Percentiles rank a stretch among this genome's conserved stretches.
phyloP scores from a whole-genome alignment of 352 stramenopile species.

The Phytophthora hybrid region DNA sequence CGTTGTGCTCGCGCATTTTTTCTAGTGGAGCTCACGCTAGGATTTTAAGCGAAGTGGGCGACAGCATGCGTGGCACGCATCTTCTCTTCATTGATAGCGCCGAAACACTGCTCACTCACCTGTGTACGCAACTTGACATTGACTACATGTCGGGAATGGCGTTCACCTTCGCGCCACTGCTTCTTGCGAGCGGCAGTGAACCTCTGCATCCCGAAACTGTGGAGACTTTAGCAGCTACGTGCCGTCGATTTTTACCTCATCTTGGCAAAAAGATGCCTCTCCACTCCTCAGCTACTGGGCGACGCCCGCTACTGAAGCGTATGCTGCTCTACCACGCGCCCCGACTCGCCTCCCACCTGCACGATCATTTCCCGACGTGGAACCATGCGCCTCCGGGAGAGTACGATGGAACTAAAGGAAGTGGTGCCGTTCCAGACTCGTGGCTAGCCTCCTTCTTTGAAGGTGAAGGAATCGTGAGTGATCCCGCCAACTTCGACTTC shows the following conservation, averaged over 20 bases:
- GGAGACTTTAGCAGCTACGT: slow-evolving; percentile 55
- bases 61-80: slow-evolving; percentile 58
- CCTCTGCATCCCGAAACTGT: slow-evolving; percentile 72
- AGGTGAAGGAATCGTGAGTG: slow-evolving; percentile 42
- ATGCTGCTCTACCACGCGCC: slow-evolving; percentile 83
- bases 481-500: slow-evolving; percentile 54
- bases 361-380: slow-evolving; percentile 79
- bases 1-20: slow-evolving; percentile 72
- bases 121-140: slow-evolving; percentile 70
- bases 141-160: slow-evolving; percentile 64
- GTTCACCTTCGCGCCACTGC: slow-evolving; percentile 62
- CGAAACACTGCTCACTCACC: slow-evolving; percentile 72
- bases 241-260: slow-evolving; percentile 60
- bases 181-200: slow-evolving; percentile 71
- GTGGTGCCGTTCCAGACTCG: slow-evolving; percentile 58
- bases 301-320: slow-evolving; percentile 68
- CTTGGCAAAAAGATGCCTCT: slow-evolving; percentile 47
- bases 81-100: slow-evolving; percentile 82
- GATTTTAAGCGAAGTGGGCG: slow-evolving; percentile 38
- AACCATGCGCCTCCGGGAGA: slow-evolving; percentile 43
- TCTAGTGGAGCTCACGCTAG: slow-evolving; percentile 61
- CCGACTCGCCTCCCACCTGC: slow-evolving; percentile 74
- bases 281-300: slow-evolving; percentile 37
- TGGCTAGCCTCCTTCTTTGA: slow-evolving; percentile 88
- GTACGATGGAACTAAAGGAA: slow-evolving; percentile 27